Conservation (phyloP, 192 early-diverging fungal genomes). For the Umbelopsis isabellina region DNA sequence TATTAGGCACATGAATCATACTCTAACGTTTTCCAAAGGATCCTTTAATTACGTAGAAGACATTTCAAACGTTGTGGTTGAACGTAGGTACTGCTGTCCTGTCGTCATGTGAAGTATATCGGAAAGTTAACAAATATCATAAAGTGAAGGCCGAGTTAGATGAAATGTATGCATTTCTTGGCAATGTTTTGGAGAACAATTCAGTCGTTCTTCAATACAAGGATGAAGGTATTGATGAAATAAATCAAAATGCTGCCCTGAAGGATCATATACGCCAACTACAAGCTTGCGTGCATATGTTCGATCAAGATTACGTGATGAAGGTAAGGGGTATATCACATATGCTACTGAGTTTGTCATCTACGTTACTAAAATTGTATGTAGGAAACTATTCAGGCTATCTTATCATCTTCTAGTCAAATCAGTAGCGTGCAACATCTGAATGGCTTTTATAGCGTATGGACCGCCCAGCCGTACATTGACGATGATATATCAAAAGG, state of each 20-base stretch:
- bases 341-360: neutral
- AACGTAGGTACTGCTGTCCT: neutral
- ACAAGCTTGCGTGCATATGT: neutral
- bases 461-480: neutral
- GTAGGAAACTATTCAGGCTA: conserved; percentile 7
- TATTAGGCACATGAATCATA: neutral
- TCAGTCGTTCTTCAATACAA: neutral
- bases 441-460: conserved; percentile 9
- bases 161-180: neutral
- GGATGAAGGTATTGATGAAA: neutral
- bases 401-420: neutral
- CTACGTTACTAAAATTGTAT: neutral
- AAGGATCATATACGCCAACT: neutral
- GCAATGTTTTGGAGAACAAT: neutral
- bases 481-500: neutral
- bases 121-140: neutral
- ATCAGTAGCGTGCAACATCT: neutral
- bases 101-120: neutral
- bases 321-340: neutral
- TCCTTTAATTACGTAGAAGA: neutral
- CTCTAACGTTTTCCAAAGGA: neutral
- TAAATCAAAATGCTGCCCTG: no score
- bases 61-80: neutral
- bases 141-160: neutral
- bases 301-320: conserved; percentile 15